Conservation (phyloP, 1,284 basidiomycete species). For the Papiliotrema laurentii region DNA sequence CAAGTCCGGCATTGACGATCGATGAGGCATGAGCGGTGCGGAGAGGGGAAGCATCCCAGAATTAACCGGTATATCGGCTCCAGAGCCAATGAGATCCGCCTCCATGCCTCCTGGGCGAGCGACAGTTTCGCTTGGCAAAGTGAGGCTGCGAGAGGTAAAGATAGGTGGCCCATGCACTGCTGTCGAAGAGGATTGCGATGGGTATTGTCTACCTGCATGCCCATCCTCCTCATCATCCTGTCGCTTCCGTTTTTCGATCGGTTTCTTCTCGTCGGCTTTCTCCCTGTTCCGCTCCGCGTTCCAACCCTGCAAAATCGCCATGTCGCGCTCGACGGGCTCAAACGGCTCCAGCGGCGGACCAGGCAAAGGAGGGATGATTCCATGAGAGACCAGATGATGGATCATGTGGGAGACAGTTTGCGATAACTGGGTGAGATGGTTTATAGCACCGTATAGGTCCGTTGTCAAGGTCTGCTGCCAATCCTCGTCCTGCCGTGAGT, state of each 20-base stretch:
- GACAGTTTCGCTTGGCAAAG: no score
- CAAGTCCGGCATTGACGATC: no score
- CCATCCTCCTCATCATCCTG: neutral
- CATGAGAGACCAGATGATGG: conserved; percentile 23
- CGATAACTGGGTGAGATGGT: conserved; percentile 29
- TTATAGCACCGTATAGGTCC: conserved; percentile 30
- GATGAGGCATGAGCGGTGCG: no score
- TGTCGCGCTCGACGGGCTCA: conserved; percentile 31
- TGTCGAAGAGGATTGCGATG: no score
- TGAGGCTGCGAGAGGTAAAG: no score
- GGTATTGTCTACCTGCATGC: no score
- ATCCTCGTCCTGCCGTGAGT: conserved; percentile 33
- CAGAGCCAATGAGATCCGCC: no score
- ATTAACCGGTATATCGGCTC: no score
- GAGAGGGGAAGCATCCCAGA: no score
- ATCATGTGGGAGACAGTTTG: conserved; percentile 34
- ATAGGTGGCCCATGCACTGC: no score
- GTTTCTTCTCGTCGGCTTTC: conserved; percentile 4
- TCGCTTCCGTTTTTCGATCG: conserved; percentile 9
- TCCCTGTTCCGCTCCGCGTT: conserved; percentile 20
- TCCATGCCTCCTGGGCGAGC: no score
- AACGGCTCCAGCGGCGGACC: conserved; percentile 16
- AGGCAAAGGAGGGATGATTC: conserved; percentile 26
- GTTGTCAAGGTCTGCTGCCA: conserved; percentile 36
- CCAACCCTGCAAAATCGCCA: conserved; percentile 24